Evolutionary conservation across 2,329 filamentous ascomycete genomes (phyloP).

Genomic region (Bipolaris gigantea): DNA sequence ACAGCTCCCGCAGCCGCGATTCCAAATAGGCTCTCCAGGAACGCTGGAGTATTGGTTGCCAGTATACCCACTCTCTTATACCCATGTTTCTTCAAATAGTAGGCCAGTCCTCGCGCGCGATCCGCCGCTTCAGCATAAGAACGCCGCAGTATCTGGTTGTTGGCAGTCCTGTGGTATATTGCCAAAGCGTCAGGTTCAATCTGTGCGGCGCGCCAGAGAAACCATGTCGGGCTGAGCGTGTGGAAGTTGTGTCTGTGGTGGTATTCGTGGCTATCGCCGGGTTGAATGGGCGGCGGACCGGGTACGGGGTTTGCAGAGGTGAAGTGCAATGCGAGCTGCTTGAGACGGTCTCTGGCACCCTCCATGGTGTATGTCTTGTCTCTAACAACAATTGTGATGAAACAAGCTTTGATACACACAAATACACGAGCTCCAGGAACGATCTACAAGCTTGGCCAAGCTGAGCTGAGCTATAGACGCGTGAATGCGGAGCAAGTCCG

Average conservation of each 20-base stretch:
- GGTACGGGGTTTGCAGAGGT: constrained; percentile 36
- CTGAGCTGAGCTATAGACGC: constrained; percentile 15
- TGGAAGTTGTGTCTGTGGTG: constrained; percentile 65
- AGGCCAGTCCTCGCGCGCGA: constrained; percentile 83
- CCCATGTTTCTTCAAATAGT: constrained; percentile 76
- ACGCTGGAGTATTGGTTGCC: constrained; percentile 90
- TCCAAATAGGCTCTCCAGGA: constrained; percentile 86
- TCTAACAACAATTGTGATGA: background rate
- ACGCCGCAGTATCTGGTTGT: constrained; percentile 71
- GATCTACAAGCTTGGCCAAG: constrained; percentile 9
- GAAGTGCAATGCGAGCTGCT: constrained; percentile 45
- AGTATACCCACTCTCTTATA: constrained; percentile 81
- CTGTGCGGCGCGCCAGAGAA: constrained; percentile 79
- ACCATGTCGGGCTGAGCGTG: constrained; percentile 82
- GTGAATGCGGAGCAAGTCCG: constrained; percentile 23
- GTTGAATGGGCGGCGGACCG: constrained; percentile 42
- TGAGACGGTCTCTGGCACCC: constrained; percentile 33
- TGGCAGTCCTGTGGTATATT: constrained; percentile 82
- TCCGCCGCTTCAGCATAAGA: constrained; percentile 83
- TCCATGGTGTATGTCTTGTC: constrained; percentile 7
- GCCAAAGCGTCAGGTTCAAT: constrained; percentile 83
- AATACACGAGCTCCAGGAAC: constrained; percentile 1
- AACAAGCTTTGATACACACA: constrained; percentile 7
- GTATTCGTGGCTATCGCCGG: constrained; percentile 42
- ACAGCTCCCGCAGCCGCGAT: constrained; percentile 80